A percentile compares a stretch with the other conserved stretches of the same genome.
phyloP scores from a whole-genome alignment of 2,329 filamentous ascomycete genomes.

The Aspergillus terreus region DNA sequence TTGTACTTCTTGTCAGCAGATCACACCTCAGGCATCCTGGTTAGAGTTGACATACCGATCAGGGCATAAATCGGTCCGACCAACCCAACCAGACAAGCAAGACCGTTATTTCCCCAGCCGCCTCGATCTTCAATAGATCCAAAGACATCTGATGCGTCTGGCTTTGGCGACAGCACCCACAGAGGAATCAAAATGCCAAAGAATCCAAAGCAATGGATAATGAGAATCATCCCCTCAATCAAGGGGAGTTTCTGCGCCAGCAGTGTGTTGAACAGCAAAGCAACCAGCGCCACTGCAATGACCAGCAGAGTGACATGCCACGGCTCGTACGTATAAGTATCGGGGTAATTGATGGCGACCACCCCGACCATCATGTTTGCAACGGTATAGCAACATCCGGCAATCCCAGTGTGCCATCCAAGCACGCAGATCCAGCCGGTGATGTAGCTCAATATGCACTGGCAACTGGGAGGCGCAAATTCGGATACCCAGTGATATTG shows the following conservation, averaged over 20 bases:
- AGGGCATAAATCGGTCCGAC: conserved; percentile 35
- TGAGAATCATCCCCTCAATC: conserved; percentile 50
- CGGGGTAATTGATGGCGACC: conserved; percentile 39
- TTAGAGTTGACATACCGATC: conserved; percentile 32
- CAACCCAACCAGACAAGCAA: conserved; percentile 38
- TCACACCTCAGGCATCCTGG: conserved; percentile 9
- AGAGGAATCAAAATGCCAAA: conserved; percentile 39
- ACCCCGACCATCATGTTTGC: conserved; percentile 47
- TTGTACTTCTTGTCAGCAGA: conserved; percentile 19
- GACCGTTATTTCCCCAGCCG: conserved; percentile 33
- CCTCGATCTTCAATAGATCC: conserved; percentile 37
- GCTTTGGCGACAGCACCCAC: conserved; percentile 30
- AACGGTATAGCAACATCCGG: conserved; percentile 46
- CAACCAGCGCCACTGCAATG: conserved; percentile 46
- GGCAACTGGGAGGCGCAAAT: conserved; percentile 46
- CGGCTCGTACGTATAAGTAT: conserved; percentile 20
- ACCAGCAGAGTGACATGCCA: conserved; percentile 33
- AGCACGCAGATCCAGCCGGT: conserved; percentile 51
- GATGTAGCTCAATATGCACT: conserved; percentile 54
- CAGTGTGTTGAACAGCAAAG: conserved; percentile 50
- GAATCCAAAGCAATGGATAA: conserved; percentile 48
- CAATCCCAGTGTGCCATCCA: conserved; percentile 49
- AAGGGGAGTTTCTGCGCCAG: conserved; percentile 45
- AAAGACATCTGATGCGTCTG: conserved; percentile 25
- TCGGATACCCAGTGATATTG: conserved; percentile 59